These are phyloP conservation scores for Penicillium samsonianum DNA, from an alignment of 495 filamentous ascomycete species.

Conservation along the genomic window DNA sequence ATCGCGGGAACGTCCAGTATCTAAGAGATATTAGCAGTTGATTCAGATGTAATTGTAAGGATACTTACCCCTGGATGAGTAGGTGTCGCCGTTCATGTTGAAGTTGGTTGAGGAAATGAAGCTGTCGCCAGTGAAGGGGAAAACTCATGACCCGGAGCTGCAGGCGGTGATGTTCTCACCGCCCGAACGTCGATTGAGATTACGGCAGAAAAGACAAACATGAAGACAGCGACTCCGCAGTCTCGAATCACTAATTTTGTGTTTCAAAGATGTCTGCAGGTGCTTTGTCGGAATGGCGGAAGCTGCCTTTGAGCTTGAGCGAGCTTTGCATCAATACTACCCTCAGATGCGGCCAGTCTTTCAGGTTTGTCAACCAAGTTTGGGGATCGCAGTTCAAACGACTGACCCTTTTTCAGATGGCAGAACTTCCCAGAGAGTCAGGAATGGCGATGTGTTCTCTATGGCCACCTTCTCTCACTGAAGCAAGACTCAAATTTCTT, in stretches of 20 bases:
- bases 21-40: slow-evolving; percentile 39
- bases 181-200: slow-evolving; percentile 16
- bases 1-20: slow-evolving; percentile 71
- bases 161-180: slow-evolving; percentile 27
- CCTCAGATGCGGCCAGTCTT: slow-evolving; percentile 87
- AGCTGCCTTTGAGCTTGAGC: slow-evolving; percentile 72
- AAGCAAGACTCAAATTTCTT: slow-evolving; percentile 78
- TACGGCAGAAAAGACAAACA: slow-evolving; percentile 26
- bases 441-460: slow-evolving; percentile 90
- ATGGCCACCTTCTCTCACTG: slow-evolving; percentile 80
- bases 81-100: slow-evolving; percentile 87
- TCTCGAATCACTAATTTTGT: not conserved
- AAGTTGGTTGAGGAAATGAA: slow-evolving; percentile 25
- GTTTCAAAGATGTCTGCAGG: slow-evolving; percentile 26
- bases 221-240: not conserved
- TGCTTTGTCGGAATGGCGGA: slow-evolving; percentile 68
- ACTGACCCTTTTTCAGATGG: slow-evolving; percentile 62
- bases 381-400: not conserved
- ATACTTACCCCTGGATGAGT: slow-evolving; percentile 73
- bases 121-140: slow-evolving; percentile 31
- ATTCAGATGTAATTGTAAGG: not conserved
- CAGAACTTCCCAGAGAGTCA: slow-evolving; percentile 67
- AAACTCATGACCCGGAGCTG: slow-evolving; percentile 27
- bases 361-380: slow-evolving; percentile 51
- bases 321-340: slow-evolving; percentile 93